Evolutionary conservation across 805 yeast genomes (phyloP).

Genomic region (Cyberlindnera xylosilytica): DNA sequence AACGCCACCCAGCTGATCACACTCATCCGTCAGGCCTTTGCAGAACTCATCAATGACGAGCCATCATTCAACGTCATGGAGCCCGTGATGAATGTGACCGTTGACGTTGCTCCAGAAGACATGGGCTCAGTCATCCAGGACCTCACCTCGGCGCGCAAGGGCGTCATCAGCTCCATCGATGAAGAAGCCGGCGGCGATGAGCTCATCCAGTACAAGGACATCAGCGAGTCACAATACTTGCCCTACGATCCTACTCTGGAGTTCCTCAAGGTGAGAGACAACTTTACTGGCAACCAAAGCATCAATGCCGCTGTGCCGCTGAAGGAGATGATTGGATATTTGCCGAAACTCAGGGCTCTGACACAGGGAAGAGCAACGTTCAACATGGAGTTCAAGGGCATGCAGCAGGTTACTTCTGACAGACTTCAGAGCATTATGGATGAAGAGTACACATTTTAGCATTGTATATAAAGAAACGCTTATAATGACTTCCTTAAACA

Average conservation of each 20-base stretch:
- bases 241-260: constrained; percentile 74
- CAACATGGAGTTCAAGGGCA: constrained; percentile 72
- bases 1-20: constrained; percentile 38
- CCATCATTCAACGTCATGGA: constrained; percentile 60
- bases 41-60: constrained; percentile 34
- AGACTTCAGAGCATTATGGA: constrained; percentile 38
- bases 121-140: constrained; percentile 86
- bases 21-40: constrained; percentile 43
- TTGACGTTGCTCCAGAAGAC: constrained; percentile 65
- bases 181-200: constrained; percentile 48
- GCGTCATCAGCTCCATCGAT: constrained; percentile 66
- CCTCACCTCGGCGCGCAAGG: constrained; percentile 73
- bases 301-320: constrained; percentile 83
- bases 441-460: constrained; percentile 11
- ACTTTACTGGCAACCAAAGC: constrained; percentile 36
- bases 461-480: too few relatives aligned
- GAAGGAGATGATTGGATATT: constrained; percentile 87
- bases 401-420: constrained; percentile 62
- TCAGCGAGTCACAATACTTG: constrained; percentile 60
- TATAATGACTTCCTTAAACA: too few relatives aligned
- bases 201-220: constrained; percentile 46
- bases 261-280: constrained; percentile 21
- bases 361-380: constrained; percentile 89
- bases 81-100: constrained; percentile 79
- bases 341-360: constrained; percentile 69